A percentile compares a stretch with the other conserved stretches of the same genome.
Conservation (phyloP, 441 rosid genomes). For the Hura crepitans region DNA sequence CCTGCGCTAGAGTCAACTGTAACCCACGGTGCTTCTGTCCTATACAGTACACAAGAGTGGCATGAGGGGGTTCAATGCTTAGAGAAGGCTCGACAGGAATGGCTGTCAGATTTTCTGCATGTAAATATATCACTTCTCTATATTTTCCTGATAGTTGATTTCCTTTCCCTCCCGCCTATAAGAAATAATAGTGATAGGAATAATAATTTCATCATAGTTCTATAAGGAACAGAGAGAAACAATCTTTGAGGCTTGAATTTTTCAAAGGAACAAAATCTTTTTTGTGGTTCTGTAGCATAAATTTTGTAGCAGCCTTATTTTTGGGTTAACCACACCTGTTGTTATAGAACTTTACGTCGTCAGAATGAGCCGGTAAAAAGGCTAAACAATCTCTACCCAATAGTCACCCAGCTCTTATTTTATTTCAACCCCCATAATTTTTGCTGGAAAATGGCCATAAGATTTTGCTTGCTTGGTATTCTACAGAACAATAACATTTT, state of each 20-base stretch:
- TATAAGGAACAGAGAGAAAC: neutral
- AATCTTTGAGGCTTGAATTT: neutral
- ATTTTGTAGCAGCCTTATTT: neutral
- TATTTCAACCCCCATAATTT: no score
- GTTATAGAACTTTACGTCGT: no score
- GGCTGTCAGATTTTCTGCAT: slow-evolving; percentile 75
- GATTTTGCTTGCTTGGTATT: no score
- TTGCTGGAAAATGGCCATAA: no score
- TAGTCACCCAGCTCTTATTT: no score
- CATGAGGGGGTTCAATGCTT: slow-evolving; percentile 63
- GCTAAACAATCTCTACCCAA: no score
- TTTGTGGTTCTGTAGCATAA: neutral
- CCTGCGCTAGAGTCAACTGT: slow-evolving; percentile 43
- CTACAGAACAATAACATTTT: no score
- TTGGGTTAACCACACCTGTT: no score
- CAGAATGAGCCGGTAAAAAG: no score
- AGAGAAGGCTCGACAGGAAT: slow-evolving; percentile 53
- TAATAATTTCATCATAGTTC: neutral
- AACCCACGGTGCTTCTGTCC: slow-evolving; percentile 24
- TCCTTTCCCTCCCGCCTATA: no score
- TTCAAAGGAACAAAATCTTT: neutral
- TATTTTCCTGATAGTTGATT: neutral
- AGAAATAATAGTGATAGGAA: no score
- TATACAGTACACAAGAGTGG: slow-evolving; percentile 51
- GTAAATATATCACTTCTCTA: slow-evolving; percentile 29